phyloP scores from a whole-genome alignment of 139 green algal genomes.

The Micromonas pusilla region DNA sequence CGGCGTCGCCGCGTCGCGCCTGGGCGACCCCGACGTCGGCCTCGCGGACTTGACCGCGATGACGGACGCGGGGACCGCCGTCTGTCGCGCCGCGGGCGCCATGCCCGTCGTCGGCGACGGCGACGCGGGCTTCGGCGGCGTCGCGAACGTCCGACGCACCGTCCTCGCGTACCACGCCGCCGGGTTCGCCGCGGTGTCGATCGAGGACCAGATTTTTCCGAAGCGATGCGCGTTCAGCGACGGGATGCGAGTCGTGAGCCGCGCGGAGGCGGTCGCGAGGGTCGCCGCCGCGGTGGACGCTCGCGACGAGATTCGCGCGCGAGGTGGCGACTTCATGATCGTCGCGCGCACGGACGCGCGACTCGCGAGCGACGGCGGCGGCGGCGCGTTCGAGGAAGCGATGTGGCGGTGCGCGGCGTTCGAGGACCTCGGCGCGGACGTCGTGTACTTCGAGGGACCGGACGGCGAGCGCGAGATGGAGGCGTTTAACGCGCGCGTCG shows the following conservation, averaged over 20 bases:
- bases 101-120: not conserved
- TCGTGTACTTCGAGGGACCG: not conserved
- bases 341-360: not conserved
- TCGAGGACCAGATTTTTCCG: conserved; percentile 9
- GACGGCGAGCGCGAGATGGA: not conserved
- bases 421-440: not conserved
- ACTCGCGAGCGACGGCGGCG: not conserved
- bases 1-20: not conserved
- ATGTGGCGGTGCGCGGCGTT: not conserved
- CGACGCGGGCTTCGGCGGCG: not conserved
- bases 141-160: not conserved
- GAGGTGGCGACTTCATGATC: not conserved
- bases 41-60: not conserved
- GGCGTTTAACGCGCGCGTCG: not conserved
- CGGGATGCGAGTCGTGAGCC: not conserved
- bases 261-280: not conserved
- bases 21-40: not conserved
- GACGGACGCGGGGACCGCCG: not conserved
- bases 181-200: not conserved
- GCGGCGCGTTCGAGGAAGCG: not conserved
- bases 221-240: not conserved
- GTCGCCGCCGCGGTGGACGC: not conserved
- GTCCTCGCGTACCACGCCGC: not conserved
- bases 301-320: not conserved
- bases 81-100: not conserved